Base-by-base conservation (phyloP, 139 green algal species). In the Closterium sp. region DNA sequence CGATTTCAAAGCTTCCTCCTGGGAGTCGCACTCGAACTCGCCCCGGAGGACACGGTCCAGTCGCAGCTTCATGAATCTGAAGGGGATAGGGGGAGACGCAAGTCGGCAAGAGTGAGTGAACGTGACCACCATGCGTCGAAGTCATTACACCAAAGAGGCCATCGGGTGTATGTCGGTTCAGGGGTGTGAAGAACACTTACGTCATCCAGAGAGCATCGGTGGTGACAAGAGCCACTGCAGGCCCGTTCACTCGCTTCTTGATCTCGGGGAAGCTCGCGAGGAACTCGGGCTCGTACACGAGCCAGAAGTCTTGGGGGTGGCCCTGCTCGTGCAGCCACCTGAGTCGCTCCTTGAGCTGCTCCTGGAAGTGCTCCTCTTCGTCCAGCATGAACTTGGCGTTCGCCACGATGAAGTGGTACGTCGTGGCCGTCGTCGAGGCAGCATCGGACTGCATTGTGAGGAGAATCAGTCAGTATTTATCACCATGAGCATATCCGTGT, bases 321-420 rank as follows among this genome's bases (percentile, higher is more conserved):
- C 83, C 34, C 33, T 92, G 28, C 34, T 95, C 93, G 12, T 33
- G 33, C 34, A 92, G 90, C 34, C 93, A 89, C 25, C 92, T 34
- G 76, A 89, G 30, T 10, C 88, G 33, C 92, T 95, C 93, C 33
- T 81, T 85, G 16, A 95, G 34, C 38, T 91, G 76, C 92, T 95
- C 93, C 84, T 88, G 55, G 34, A 95, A 89, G 85, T 95, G 84
- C 91, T 95, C 93, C 92, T 95, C 88, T 55, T 95, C 93, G 36
- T 93, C 81, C 31, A 95, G 92, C 88, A 95, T 90, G 88, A 95
- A 95, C 92, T 94, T 91, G 34, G 91, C 88, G 66, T 94, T 95
- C 32, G 91, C 93, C 34, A 95, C 92, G 12, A 95, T 43, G 84
- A 95, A 95, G 89, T 93, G 85, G 89, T 90, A 94, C 32, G 55